phyloP scores from a whole-genome alignment of 2,329 filamentous ascomycete species.

The Aspergillus nomiae region DNA sequence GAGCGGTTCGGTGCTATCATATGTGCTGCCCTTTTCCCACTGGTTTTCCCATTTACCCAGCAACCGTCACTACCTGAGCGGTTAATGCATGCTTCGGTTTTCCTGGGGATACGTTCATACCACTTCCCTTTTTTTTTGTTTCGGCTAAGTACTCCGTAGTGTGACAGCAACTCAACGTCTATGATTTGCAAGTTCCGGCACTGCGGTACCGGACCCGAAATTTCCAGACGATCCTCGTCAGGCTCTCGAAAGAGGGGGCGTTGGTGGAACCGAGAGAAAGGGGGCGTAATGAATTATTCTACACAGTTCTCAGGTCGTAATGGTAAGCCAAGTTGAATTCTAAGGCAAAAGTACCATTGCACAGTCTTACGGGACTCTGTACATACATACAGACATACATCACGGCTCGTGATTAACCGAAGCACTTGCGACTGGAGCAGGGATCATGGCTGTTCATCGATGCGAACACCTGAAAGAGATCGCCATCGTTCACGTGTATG shows the following conservation, averaged over 20 bases:
- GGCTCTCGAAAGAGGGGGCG: background rate
- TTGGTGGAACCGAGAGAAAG: constrained; percentile 7
- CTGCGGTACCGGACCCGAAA: constrained; percentile 1
- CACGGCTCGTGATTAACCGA: background rate
- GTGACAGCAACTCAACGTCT: background rate
- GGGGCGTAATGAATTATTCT: background rate
- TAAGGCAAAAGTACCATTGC: background rate
- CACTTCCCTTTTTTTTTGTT: background rate
- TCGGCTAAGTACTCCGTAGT: background rate
- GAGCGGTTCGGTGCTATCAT: constrained; percentile 18
- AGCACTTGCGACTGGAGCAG: background rate
- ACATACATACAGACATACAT: background rate
- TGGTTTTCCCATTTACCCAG: constrained; percentile 1
- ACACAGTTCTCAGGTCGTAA: background rate
- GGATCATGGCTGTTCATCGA: background rate
- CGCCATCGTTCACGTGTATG: constrained; percentile 16
- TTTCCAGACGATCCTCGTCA: constrained; percentile 4
- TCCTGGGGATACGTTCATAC: background rate
- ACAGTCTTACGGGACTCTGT: background rate
- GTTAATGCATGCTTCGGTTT: constrained; percentile 11
- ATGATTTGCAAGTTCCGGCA: constrained; percentile 1
- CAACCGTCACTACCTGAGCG: background rate
- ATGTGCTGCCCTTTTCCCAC: constrained; percentile 12
- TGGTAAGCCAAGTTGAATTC: background rate
- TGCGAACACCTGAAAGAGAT: background rate